phyloP scores from a whole-genome alignment of 306 rosid genomes.

The Lupinus albus region DNA sequence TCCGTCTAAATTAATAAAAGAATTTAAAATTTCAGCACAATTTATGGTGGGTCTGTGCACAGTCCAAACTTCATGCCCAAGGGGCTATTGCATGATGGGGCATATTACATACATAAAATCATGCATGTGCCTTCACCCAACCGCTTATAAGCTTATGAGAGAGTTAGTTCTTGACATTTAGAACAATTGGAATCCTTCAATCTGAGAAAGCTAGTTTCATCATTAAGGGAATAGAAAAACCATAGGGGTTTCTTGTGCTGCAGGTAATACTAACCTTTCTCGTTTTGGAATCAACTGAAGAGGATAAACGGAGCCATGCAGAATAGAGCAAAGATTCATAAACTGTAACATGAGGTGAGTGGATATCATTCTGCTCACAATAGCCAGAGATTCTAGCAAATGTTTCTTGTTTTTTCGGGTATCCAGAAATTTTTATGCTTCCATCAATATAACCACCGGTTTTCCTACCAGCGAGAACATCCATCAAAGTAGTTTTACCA shows the following conservation, averaged over 20 bases:
- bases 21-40: too few species aligned
- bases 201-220: not conserved
- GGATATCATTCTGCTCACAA: constrained; percentile 74
- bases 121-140: too few species aligned
- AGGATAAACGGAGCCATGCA: constrained; percentile 65
- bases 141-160: too few species aligned
- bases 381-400: constrained; percentile 65
- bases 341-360: constrained; percentile 72
- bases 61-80: too few species aligned
- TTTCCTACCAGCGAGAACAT: constrained; percentile 73
- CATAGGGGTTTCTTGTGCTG: constrained; percentile 2
- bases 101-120: too few species aligned
- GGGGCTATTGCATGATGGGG: too few species aligned
- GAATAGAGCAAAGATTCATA: constrained; percentile 63
- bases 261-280: constrained; percentile 44
- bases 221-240: not conserved
- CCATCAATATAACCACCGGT: constrained; percentile 75
- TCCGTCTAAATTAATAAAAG: too few species aligned
- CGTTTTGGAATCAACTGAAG: constrained; percentile 40
- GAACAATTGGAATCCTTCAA: constrained; percentile 21
- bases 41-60: too few species aligned
- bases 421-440: constrained; percentile 59
- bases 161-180: not conserved
- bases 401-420: constrained; percentile 69
- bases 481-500: constrained; percentile 76